phyloP scores from a whole-genome alignment of 179 eudicot species.

The Beta macrorhiza region DNA sequence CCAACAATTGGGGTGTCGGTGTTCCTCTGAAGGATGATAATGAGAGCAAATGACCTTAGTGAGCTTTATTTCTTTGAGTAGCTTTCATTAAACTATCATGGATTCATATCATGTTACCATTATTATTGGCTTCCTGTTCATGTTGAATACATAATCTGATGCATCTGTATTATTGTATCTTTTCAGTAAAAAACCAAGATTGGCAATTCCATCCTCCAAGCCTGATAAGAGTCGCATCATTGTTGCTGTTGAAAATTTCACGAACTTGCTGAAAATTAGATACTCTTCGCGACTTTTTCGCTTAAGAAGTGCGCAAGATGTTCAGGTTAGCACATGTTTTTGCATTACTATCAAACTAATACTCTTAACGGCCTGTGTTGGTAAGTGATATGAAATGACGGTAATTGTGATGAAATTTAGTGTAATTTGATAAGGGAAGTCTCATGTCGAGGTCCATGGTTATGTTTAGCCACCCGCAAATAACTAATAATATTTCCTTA shows the following conservation, averaged over 20 bases:
- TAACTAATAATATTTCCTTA: too few relatives aligned
- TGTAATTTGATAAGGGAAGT: too few relatives aligned
- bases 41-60: slow-evolving; percentile 81
- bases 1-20: slow-evolving; percentile 95
- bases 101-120: neutral
- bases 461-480: too few relatives aligned
- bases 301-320: slow-evolving; percentile 58
- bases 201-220: slow-evolving; percentile 79
- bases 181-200: slow-evolving; percentile 72
- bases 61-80: too few relatives aligned
- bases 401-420: too few relatives aligned
- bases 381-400: too few relatives aligned
- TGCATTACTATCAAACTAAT: too few relatives aligned
- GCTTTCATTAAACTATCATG: too few relatives aligned
- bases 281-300: slow-evolving; percentile 96
- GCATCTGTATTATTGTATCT: slow-evolving; percentile 6
- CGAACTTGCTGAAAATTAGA: slow-evolving; percentile 63
- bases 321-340: slow-evolving; percentile 57
- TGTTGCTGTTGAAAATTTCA: slow-evolving; percentile 73
- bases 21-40: slow-evolving; percentile 89
- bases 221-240: slow-evolving; percentile 71
- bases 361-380: too few relatives aligned
- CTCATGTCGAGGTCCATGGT: too few relatives aligned
- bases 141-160: neutral
- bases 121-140: neutral